phyloP scores from a whole-genome alignment of 441 rosid species.

The Erysimum cheiri region DNA sequence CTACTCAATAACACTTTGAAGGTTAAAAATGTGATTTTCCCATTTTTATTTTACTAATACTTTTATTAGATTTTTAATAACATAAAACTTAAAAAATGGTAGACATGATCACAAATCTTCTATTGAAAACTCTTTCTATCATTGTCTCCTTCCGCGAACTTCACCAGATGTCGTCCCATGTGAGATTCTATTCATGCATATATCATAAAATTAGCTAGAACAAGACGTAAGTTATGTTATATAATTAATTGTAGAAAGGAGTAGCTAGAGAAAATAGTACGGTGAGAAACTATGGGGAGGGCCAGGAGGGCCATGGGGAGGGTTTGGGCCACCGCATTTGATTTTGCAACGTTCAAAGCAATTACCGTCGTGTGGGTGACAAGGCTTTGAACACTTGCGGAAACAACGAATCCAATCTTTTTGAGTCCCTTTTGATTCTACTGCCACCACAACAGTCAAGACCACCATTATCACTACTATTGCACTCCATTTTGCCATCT shows the following conservation, averaged over 20 bases:
- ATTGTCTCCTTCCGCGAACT: not conserved
- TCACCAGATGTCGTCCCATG: not conserved
- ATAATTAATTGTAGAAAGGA: not conserved
- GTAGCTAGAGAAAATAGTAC: constrained; percentile 11
- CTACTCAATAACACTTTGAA: too few relatives aligned
- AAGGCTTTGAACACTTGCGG: not conserved
- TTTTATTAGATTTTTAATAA: not conserved
- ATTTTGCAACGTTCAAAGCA: constrained; percentile 28
- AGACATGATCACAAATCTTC: not conserved
- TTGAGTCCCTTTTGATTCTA: not conserved
- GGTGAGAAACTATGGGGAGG: not conserved
- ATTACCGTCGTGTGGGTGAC: not conserved
- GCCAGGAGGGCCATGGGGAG: constrained; percentile 25
- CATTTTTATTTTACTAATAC: not conserved
- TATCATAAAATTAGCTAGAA: not conserved
- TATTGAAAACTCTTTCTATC: not conserved
- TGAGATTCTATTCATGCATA: constrained; percentile 6
- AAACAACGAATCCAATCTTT: constrained; percentile 8
- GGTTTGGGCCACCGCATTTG: constrained; percentile 38
- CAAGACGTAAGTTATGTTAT: not conserved
- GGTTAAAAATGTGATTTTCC: too few relatives aligned
- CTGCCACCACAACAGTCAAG: not conserved
- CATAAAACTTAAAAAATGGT: not conserved
- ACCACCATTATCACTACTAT: not conserved
- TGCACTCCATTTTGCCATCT: constrained; percentile 12